phyloP scores from a whole-genome alignment of 2,329 filamentous ascomycete genomes.

The Dactylonectria macrodidyma region DNA sequence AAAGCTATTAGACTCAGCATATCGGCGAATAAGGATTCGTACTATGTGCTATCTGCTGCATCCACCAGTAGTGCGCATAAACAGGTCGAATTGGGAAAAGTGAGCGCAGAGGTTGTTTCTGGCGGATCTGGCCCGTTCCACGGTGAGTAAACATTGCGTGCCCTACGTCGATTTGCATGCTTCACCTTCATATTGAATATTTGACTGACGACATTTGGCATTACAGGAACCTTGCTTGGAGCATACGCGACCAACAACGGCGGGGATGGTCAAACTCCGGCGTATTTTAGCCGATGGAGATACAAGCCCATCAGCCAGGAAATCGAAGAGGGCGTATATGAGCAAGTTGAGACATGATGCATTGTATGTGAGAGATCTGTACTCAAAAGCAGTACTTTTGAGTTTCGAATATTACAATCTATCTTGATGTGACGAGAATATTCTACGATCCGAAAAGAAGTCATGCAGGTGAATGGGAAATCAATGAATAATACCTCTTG shows the following conservation, averaged over 20 bases:
- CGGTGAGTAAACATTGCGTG: background rate
- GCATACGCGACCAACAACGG: slow-evolving; percentile 69
- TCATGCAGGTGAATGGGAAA: too few relatives aligned
- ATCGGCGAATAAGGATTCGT: background rate
- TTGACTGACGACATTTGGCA: background rate
- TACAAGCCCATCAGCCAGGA: slow-evolving; percentile 52
- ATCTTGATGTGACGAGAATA: too few relatives aligned
- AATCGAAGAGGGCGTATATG: slow-evolving; percentile 10
- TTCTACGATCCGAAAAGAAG: too few relatives aligned
- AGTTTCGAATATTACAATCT: too few relatives aligned
- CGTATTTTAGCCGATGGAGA: slow-evolving; percentile 64
- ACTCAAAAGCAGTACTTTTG: too few relatives aligned
- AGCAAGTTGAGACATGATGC: background rate
- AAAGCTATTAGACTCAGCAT: slow-evolving; percentile 3
- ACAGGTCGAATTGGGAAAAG: background rate
- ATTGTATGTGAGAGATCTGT: background rate
- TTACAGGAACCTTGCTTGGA: slow-evolving; percentile 63
- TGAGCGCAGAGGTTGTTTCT: background rate
- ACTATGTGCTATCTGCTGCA: slow-evolving; percentile 9
- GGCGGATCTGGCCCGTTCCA: slow-evolving; percentile 5
- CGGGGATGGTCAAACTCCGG: slow-evolving; percentile 57
- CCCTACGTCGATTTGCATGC: background rate
- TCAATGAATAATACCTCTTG: too few relatives aligned
- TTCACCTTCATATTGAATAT: background rate
- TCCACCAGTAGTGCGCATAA: background rate